These are phyloP conservation scores for Chaetoceros tenuissimus DNA, from an alignment of 108 stramenopile genomes.

Conservation along the genomic window DNA sequence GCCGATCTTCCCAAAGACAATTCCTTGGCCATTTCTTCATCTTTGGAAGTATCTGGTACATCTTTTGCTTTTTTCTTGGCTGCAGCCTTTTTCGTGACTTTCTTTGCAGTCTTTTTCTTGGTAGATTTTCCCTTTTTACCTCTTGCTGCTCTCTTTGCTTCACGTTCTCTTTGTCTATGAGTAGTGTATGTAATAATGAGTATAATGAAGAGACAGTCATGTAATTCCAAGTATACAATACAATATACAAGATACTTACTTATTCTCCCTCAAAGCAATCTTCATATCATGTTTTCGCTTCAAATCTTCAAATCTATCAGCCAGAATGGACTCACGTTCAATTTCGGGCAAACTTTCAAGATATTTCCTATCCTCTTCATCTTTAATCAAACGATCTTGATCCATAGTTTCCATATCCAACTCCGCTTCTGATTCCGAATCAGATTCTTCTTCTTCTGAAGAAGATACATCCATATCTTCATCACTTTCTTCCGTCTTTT, in stretches of 20 bases:
- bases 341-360: slow-evolving; percentile 74
- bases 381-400: slow-evolving; percentile 54
- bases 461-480: slow-evolving; percentile 30
- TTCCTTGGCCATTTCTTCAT: slow-evolving; percentile 51
- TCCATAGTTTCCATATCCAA: slow-evolving; percentile 76
- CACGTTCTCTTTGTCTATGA: slow-evolving; percentile 28
- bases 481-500: slow-evolving; percentile 10
- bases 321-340: slow-evolving; percentile 83
- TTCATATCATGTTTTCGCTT: slow-evolving; percentile 83
- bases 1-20: slow-evolving; percentile 25
- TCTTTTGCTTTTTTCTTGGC: slow-evolving; percentile 27
- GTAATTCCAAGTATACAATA: no score
- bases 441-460: slow-evolving; percentile 31
- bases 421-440: slow-evolving; percentile 66
- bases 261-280: slow-evolving; percentile 63
- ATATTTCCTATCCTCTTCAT: slow-evolving; percentile 73
- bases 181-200: no score
- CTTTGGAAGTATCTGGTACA: slow-evolving; percentile 34
- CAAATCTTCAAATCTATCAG: slow-evolving; percentile 79
- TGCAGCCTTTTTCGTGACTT: slow-evolving; percentile 16
- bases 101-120: slow-evolving; percentile 14
- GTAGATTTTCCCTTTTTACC: slow-evolving; percentile 37
- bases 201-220: no score
- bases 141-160: slow-evolving; percentile 18
- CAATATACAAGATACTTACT: no score